phyloP scores from a whole-genome alignment of 78 protist species.

The Speleostelium caveatum region DNA sequence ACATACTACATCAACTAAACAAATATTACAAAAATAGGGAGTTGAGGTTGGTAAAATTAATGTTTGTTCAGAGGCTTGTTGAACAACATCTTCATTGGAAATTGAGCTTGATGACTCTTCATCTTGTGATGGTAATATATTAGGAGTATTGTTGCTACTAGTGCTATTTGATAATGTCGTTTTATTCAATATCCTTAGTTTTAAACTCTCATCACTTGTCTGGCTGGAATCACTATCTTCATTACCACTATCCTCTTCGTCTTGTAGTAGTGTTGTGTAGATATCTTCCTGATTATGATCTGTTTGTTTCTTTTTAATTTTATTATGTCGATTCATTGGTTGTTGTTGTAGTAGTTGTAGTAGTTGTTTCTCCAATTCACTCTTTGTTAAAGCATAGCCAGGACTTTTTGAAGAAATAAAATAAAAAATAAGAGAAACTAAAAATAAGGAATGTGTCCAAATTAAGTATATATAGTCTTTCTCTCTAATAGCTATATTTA shows the following conservation, averaged over 20 bases:
- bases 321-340: neutral
- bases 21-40: neutral
- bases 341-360: neutral
- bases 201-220: neutral
- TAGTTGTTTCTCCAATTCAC: neutral
- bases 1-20: neutral
- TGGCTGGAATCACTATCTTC: neutral
- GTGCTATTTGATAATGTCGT: no score
- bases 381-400: neutral
- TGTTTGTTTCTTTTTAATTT: neutral
- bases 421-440: neutral
- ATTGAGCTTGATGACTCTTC: no score
- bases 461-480: slow-evolving; percentile 8
- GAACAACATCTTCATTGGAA: no score
- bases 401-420: neutral
- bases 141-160: no score
- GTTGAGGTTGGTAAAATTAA: no score
- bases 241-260: neutral
- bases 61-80: no score
- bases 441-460: slow-evolving; percentile 23
- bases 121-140: no score
- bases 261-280: neutral
- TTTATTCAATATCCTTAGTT: no score
- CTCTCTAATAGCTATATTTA: slow-evolving; percentile 17
- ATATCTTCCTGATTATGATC: neutral